Evolutionary conservation across 768 basidiomycete genomes (phyloP).

Genomic region (Boletus rex-veris): DNA sequence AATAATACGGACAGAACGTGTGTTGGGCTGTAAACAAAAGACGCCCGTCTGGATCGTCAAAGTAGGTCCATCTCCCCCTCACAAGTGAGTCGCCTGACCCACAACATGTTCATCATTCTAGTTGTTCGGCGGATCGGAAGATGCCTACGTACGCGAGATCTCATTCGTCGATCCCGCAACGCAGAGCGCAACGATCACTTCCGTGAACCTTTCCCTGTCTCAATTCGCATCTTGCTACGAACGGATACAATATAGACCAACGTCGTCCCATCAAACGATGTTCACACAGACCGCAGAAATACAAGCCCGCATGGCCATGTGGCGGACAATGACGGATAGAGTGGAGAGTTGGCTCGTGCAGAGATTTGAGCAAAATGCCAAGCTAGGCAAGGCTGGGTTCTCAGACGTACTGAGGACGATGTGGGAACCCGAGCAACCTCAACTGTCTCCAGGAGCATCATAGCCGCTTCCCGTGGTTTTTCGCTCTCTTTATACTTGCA

Average conservation of each 20-base stretch:
- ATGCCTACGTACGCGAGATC: constrained; percentile 92
- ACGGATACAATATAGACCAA: constrained; percentile 80
- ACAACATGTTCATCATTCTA: constrained; percentile 26
- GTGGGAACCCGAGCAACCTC: constrained; percentile 67
- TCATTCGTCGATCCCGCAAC: constrained; percentile 86
- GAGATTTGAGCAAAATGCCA: constrained; percentile 90
- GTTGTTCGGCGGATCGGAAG: constrained; percentile 91
- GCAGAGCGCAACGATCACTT: constrained; percentile 79
- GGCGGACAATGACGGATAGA: constrained; percentile 77
- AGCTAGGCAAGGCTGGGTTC: constrained; percentile 83
- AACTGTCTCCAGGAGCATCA: constrained; percentile 31
- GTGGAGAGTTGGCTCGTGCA: constrained; percentile 85
- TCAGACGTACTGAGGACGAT: constrained; percentile 80
- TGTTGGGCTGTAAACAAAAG: constrained; percentile 90
- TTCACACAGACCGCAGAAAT: constrained; percentile 93
- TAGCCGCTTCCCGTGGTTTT: constrained; percentile 14
- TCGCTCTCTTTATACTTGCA: constrained; percentile 4
- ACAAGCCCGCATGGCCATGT: constrained; percentile 75
- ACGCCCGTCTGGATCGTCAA: constrained; percentile 91
- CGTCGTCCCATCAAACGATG: constrained; percentile 56
- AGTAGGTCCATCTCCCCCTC: constrained; percentile 45
- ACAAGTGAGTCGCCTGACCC: constrained; percentile 6
- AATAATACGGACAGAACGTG: constrained; percentile 85
- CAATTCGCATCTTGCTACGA: constrained; percentile 93
- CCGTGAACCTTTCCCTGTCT: constrained; percentile 91